Percentiles rank a stretch among this genome's conserved stretches.
phyloP scores from a whole-genome alignment of 352 stramenopile genomes.

The Phytophthora crassamura region DNA sequence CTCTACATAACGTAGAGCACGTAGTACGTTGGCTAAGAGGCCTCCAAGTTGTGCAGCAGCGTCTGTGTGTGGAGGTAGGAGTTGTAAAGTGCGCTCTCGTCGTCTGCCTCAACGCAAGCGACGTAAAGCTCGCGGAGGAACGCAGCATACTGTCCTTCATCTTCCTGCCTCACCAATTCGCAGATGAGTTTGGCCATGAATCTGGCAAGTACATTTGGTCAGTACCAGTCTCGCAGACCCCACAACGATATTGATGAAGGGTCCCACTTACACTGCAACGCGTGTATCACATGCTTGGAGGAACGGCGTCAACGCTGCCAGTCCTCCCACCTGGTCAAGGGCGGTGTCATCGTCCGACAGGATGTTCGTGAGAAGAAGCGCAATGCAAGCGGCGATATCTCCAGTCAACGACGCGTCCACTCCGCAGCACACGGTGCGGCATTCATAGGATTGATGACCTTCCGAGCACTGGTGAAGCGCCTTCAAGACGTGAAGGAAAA shows the following conservation, averaged over 20 bases:
- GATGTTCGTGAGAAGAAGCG: constrained; percentile 37
- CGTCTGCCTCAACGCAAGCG: constrained; percentile 45
- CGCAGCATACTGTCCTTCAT: constrained; percentile 39
- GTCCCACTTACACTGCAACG: constrained; percentile 47
- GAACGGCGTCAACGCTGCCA: constrained; percentile 32
- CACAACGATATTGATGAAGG: neutral
- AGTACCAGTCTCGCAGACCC: neutral
- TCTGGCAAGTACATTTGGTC: constrained; percentile 24
- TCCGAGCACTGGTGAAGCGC: constrained; percentile 29
- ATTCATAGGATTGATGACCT: constrained; percentile 19
- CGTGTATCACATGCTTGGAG: constrained; percentile 52
- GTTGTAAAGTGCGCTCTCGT: constrained; percentile 48
- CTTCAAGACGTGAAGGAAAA: constrained; percentile 45
- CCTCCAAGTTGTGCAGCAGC: constrained; percentile 33
- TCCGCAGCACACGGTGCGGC: constrained; percentile 47
- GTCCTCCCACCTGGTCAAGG: constrained; percentile 13
- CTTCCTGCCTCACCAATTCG: constrained; percentile 34
- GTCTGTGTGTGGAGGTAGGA: constrained; percentile 44
- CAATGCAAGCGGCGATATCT: constrained; percentile 39
- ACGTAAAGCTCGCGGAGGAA: constrained; percentile 52
- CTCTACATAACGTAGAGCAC: too few species aligned
- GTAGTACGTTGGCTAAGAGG: neutral
- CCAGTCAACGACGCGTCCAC: constrained; percentile 27
- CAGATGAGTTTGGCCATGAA: constrained; percentile 49
- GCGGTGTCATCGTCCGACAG: constrained; percentile 17